phyloP scores from a whole-genome alignment of 2,329 filamentous ascomycete species.

The Didymella pinodella region DNA sequence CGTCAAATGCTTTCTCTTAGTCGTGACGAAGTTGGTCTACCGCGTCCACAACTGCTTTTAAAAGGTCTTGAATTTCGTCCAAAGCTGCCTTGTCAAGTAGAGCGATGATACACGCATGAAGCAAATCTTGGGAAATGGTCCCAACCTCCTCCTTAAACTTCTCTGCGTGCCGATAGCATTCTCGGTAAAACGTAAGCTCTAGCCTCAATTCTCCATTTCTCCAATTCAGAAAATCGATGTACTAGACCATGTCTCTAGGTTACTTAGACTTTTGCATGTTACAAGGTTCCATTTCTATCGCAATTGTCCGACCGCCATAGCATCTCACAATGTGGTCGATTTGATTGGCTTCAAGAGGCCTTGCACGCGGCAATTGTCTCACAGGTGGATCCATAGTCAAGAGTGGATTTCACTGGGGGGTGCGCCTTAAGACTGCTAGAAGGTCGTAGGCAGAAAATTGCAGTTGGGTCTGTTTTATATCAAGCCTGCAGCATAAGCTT shows the following conservation, averaged over 20 bases:
- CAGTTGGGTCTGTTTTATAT: too few relatives aligned
- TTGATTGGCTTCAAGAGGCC: neutral
- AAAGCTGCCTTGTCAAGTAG: neutral
- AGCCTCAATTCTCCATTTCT: neutral
- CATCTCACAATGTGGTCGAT: neutral
- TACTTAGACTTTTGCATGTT: neutral
- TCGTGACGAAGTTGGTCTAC: too few relatives aligned
- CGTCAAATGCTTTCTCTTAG: conserved; percentile 16
- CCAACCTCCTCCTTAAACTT: neutral
- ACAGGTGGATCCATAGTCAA: neutral
- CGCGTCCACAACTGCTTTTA: neutral
- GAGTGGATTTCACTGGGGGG: too few relatives aligned
- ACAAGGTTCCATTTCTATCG: neutral
- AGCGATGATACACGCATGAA: neutral
- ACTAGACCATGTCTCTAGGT: neutral
- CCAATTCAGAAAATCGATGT: neutral
- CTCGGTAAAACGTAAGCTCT: neutral
- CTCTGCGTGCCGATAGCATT: neutral
- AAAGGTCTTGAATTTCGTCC: neutral
- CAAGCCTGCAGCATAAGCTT: too few relatives aligned
- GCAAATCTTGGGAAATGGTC: neutral
- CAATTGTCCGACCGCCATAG: neutral
- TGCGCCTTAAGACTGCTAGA: too few relatives aligned
- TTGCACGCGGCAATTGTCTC: neutral
- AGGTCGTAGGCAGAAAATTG: too few relatives aligned